Conservation (phyloP, 2,329 filamentous ascomycete species). For the Bipolaris bicolor region DNA sequence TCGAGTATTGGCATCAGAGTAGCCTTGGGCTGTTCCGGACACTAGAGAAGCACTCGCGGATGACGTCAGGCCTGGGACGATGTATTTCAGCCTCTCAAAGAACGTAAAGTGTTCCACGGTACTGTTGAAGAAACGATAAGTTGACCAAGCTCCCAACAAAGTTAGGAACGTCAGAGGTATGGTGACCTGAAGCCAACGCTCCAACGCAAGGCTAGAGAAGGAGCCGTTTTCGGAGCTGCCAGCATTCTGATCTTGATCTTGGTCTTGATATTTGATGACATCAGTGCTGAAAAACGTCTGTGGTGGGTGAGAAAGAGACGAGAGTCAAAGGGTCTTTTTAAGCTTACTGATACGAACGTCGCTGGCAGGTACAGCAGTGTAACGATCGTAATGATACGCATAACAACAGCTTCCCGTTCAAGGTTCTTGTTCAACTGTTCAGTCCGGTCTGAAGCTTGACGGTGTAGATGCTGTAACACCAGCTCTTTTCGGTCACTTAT, state of each 20-base stretch:
- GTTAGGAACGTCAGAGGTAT: slow-evolving; percentile 48
- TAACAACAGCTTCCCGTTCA: slow-evolving; percentile 34
- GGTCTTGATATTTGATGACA: slow-evolving; percentile 47
- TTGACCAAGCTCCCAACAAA: slow-evolving; percentile 24
- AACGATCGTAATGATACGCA: slow-evolving; percentile 37
- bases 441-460: slow-evolving; percentile 29
- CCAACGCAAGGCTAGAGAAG: slow-evolving; percentile 41
- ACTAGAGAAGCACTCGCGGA: not conserved
- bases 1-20: not conserved
- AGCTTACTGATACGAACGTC: slow-evolving; percentile 37
- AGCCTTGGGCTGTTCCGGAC: not conserved
- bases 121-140: slow-evolving; percentile 19
- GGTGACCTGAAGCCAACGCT: slow-evolving; percentile 48
- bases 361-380: slow-evolving; percentile 36
- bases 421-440: slow-evolving; percentile 29
- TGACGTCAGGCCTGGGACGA: not conserved
- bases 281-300: slow-evolving; percentile 53
- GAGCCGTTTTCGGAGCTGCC: slow-evolving; percentile 15
- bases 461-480: slow-evolving; percentile 35
- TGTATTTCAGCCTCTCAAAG: slow-evolving; percentile 1
- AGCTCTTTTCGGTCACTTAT: slow-evolving; percentile 47
- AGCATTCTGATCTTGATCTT: slow-evolving; percentile 17
- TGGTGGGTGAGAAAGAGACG: not conserved
- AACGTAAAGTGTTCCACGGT: not conserved
- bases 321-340: too few relatives aligned